A percentile compares a stretch with the other conserved stretches of the same genome.
Evolutionary conservation across 1,284 basidiomycete species (phyloP).

Genomic region (Fomitopsis palustris): DNA sequence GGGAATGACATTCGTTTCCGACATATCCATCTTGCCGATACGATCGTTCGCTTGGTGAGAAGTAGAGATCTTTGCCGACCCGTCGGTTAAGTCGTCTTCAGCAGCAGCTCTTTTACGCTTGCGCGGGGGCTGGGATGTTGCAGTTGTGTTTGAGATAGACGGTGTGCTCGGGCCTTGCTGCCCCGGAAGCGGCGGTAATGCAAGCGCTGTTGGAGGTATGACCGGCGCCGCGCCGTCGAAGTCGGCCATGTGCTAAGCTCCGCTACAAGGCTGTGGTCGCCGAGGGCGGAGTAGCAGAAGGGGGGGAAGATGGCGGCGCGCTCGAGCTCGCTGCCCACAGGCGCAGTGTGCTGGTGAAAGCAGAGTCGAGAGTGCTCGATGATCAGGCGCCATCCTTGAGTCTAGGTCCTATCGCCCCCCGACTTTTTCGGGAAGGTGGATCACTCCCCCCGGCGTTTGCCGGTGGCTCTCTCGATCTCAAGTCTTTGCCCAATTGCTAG

Average conservation of each 20-base stretch:
- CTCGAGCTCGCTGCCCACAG: neutral
- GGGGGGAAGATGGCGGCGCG: neutral
- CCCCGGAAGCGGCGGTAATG: neutral
- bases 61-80: neutral
- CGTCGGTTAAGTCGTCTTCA: neutral
- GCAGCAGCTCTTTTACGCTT: neutral
- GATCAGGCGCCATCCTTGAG: neutral
- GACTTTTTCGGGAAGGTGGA: constrained; percentile 1
- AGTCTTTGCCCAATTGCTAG: neutral
- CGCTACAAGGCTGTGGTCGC: neutral
- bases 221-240: constrained; percentile 1
- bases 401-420: neutral
- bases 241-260: neutral
- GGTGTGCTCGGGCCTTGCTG: constrained; percentile 12
- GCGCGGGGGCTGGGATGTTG: neutral
- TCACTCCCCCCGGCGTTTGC: neutral
- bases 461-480: neutral
- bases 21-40: neutral
- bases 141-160: constrained; percentile 3
- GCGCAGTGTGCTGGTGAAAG: neutral
- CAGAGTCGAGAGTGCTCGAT: neutral
- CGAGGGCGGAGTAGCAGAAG: neutral
- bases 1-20: constrained; percentile 3
- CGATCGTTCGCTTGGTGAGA: neutral
- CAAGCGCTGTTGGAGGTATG: constrained; percentile 3